Evolutionary conservation across 768 basidiomycete genomes (phyloP).

Genomic region (Pleurotus sapidus): DNA sequence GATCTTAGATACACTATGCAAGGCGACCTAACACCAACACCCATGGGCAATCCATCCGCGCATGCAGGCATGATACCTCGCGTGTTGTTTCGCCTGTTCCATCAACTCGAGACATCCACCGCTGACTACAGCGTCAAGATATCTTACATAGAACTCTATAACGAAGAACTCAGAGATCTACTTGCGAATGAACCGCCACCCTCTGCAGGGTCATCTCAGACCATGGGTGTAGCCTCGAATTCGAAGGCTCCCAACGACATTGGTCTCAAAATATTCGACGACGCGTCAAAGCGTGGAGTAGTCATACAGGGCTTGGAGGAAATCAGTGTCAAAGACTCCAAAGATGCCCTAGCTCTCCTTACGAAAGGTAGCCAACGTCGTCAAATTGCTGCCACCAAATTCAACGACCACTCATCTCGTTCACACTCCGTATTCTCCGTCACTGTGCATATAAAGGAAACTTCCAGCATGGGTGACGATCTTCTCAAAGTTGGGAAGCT

Average conservation of each 20-base stretch:
- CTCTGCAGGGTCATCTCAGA: slow-evolving; percentile 65
- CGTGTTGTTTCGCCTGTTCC: slow-evolving; percentile 87
- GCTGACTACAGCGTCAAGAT: slow-evolving; percentile 91
- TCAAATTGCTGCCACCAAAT: slow-evolving; percentile 94
- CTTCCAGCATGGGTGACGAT: slow-evolving; percentile 76
- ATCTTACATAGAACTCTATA: slow-evolving; percentile 94
- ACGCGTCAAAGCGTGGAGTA: slow-evolving; percentile 82
- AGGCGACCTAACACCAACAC: slow-evolving; percentile 81
- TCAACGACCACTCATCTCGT: slow-evolving; percentile 96
- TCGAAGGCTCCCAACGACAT: slow-evolving; percentile 31
- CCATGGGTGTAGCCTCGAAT: slow-evolving; percentile 71
- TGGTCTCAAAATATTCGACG: slow-evolving; percentile 91
- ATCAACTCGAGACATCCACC: slow-evolving; percentile 73
- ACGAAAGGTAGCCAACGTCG: slow-evolving; percentile 87
- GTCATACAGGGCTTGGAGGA: slow-evolving; percentile 96
- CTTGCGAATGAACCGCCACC: slow-evolving; percentile 75
- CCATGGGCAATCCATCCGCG: slow-evolving; percentile 83
- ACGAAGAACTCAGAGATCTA: slow-evolving; percentile 96
- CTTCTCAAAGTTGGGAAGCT: slow-evolving; percentile 91
- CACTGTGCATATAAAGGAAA: slow-evolving; percentile 89
- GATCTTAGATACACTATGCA: slow-evolving; percentile 87
- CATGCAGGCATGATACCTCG: slow-evolving; percentile 97
- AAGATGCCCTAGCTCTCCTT: slow-evolving; percentile 80
- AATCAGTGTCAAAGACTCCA: slow-evolving; percentile 74
- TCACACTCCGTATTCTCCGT: slow-evolving; percentile 99